phyloP scores from a whole-genome alignment of 2,329 filamentous ascomycete genomes.

The Fusarium virguliforme region DNA sequence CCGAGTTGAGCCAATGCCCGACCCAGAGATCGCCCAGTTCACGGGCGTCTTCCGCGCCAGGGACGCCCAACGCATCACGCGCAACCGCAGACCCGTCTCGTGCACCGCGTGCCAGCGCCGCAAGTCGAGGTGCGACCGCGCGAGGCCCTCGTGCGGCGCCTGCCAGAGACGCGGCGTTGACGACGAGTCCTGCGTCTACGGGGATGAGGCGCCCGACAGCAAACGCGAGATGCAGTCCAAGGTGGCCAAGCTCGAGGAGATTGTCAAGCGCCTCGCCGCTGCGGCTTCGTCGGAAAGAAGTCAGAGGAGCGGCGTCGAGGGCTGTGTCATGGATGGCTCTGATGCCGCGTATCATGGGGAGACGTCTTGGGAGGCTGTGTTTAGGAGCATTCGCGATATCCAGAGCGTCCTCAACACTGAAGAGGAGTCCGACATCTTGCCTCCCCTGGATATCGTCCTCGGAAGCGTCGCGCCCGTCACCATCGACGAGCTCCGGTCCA shows the following conservation, averaged over 20 bases:
- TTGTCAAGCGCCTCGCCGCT: slow-evolving; percentile 58
- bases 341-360: slow-evolving; percentile 55
- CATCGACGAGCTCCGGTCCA: slow-evolving; percentile 53
- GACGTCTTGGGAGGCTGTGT: slow-evolving; percentile 61
- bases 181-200: slow-evolving; percentile 54
- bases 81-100: slow-evolving; percentile 61
- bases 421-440: slow-evolving; percentile 33
- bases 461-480: slow-evolving; percentile 50
- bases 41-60: slow-evolving; percentile 59
- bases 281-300: slow-evolving; percentile 17
- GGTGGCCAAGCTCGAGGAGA: slow-evolving; percentile 60
- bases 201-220: slow-evolving; percentile 31
- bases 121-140: slow-evolving; percentile 62
- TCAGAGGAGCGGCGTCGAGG: not conserved
- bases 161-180: slow-evolving; percentile 59
- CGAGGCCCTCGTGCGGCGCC: slow-evolving; percentile 57
- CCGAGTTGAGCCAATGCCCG: slow-evolving; percentile 38
- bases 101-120: slow-evolving; percentile 61
- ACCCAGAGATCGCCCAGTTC: slow-evolving; percentile 43
- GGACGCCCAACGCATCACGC: slow-evolving; percentile 55
- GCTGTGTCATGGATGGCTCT: slow-evolving; percentile 20
- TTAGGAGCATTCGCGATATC: slow-evolving; percentile 62
- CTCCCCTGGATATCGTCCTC: slow-evolving; percentile 55
- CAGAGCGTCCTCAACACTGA: slow-evolving; percentile 55
- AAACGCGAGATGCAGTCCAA: slow-evolving; percentile 59